A percentile compares a stretch with the other conserved stretches of the same genome.
These are phyloP conservation scores for Tylopilus cervinicoccineus DNA, from an alignment of 768 basidiomycete species.

Conservation along the genomic window DNA sequence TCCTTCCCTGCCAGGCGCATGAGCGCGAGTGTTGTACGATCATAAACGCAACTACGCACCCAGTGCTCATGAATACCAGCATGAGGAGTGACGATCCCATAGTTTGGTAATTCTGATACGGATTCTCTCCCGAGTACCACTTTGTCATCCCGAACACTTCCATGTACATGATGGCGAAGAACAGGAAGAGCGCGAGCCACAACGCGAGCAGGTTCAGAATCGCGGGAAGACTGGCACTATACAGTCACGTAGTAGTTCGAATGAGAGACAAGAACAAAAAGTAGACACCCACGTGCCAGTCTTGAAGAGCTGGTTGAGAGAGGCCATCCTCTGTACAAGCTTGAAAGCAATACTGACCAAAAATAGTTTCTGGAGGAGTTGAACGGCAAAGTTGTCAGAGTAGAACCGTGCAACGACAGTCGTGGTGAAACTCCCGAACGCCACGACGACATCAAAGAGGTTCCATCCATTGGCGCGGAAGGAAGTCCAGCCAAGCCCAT, in stretches of 20 bases:
- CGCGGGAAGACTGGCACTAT: conserved; percentile 78
- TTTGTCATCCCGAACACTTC: conserved; percentile 93
- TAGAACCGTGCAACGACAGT: conserved; percentile 67
- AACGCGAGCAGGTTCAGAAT: conserved; percentile 81
- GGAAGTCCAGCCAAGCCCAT: conserved; percentile 79
- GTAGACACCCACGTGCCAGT: conserved; percentile 73
- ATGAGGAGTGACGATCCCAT: conserved; percentile 81
- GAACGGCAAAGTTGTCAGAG: conserved; percentile 43
- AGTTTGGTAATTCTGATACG: conserved; percentile 68
- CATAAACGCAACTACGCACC: conserved; percentile 46
- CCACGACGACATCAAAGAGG: conserved; percentile 79
- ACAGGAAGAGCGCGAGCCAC: conserved; percentile 88
- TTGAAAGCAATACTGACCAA: conserved; percentile 93
- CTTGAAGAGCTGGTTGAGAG: conserved; percentile 94
- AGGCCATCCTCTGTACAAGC: conserved; percentile 82
- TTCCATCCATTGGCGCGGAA: conserved; percentile 95
- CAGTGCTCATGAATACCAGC: conserved; percentile 89
- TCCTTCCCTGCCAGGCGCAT: conserved; percentile 59
- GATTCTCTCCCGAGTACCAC: conserved; percentile 60
- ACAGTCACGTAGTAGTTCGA: not conserved
- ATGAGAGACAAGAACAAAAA: not conserved
- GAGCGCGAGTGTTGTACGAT: conserved; percentile 1
- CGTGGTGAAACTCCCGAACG: conserved; percentile 78
- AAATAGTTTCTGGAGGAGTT: conserved; percentile 86
- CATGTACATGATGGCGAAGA: conserved; percentile 83